phyloP scores from a whole-genome alignment of 2,329 filamentous ascomycete genomes.

The Capronia epimyces region DNA sequence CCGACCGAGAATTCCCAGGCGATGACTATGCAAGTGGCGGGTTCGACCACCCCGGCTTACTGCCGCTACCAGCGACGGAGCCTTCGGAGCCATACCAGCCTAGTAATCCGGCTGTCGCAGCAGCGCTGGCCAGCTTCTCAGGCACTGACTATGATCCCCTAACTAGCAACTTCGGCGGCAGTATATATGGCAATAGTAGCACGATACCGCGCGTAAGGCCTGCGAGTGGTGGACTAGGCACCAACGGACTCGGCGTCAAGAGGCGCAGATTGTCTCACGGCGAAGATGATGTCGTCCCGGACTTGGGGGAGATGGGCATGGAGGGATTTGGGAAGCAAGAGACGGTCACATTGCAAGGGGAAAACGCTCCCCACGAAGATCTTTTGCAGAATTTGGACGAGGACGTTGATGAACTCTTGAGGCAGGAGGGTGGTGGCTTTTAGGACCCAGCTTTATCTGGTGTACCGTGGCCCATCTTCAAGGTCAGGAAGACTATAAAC shows the following conservation, averaged over 20 bases:
- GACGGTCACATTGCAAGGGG: neutral
- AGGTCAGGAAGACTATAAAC: neutral
- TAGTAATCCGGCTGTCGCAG: slow-evolving; percentile 25
- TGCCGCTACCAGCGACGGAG: neutral
- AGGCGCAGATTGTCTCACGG: slow-evolving; percentile 46
- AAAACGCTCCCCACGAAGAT: slow-evolving; percentile 36
- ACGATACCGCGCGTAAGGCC: slow-evolving; percentile 13
- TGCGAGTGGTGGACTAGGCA: slow-evolving; percentile 26
- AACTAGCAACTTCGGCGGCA: slow-evolving; percentile 2
- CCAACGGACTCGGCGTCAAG: slow-evolving; percentile 37
- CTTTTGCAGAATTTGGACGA: slow-evolving; percentile 55
- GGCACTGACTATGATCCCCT: slow-evolving; percentile 11
- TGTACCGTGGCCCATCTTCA: too few species aligned
- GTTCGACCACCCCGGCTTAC: neutral
- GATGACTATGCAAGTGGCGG: slow-evolving; percentile 5
- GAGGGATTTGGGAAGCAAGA: slow-evolving; percentile 16
- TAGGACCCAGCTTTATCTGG: neutral
- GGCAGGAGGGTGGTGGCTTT: slow-evolving; percentile 38
- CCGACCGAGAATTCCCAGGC: slow-evolving; percentile 17
- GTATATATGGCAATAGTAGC: slow-evolving; percentile 9
- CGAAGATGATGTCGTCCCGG: slow-evolving; percentile 41
- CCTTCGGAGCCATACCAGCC: neutral
- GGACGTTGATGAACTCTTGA: slow-evolving; percentile 56
- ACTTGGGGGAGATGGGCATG: slow-evolving; percentile 29
- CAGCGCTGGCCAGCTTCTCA: slow-evolving; percentile 23